Evolutionary conservation across 2,329 filamentous ascomycete genomes (phyloP).

Genomic region (Fusarium anguioides): DNA sequence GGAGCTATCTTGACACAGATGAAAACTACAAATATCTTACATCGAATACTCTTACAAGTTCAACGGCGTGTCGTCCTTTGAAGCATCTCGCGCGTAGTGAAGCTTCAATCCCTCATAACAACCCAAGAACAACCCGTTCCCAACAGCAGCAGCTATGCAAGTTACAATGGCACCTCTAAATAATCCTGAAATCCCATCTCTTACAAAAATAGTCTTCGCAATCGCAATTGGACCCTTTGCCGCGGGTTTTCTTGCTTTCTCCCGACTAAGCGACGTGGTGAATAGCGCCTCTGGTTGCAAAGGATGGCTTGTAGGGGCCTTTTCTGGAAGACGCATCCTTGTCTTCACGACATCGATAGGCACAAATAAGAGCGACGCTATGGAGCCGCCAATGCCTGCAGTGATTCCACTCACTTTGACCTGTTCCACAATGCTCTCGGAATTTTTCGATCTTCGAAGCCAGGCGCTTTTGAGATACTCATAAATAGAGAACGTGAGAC

Average conservation of each 20-base stretch:
- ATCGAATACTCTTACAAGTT: rapidly evolving
- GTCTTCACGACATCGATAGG: slow-evolving; percentile 29
- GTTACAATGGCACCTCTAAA: slow-evolving; percentile 27
- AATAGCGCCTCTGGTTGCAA: slow-evolving; percentile 12
- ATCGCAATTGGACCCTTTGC: slow-evolving; percentile 11
- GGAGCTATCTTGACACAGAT: no score
- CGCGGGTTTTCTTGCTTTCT: slow-evolving; percentile 5
- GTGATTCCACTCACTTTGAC: slow-evolving; percentile 23
- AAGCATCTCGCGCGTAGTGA: background rate
- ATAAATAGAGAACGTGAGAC: slow-evolving; percentile 27
- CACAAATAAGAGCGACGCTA: slow-evolving; percentile 21
- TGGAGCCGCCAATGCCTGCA: slow-evolving; percentile 23
- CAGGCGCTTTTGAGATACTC: slow-evolving; percentile 23
- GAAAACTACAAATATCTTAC: background rate
- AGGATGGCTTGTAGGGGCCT: background rate
- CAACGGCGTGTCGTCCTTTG: background rate
- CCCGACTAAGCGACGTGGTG: background rate
- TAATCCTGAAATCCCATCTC: slow-evolving; percentile 18
- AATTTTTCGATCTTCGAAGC: background rate
- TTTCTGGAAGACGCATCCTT: slow-evolving; percentile 22
- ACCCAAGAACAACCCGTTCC: slow-evolving; percentile 20
- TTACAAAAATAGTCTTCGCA: slow-evolving; percentile 16
- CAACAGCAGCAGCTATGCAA: slow-evolving; percentile 25
- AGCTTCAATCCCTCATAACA: slow-evolving; percentile 33
- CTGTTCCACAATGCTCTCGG: slow-evolving; percentile 1